A percentile compares a stretch with the other conserved stretches of the same genome.
These are phyloP conservation scores for Paraglomus occultum DNA, from an alignment of 192 early-diverging fungal genomes.

Conservation along the genomic window DNA sequence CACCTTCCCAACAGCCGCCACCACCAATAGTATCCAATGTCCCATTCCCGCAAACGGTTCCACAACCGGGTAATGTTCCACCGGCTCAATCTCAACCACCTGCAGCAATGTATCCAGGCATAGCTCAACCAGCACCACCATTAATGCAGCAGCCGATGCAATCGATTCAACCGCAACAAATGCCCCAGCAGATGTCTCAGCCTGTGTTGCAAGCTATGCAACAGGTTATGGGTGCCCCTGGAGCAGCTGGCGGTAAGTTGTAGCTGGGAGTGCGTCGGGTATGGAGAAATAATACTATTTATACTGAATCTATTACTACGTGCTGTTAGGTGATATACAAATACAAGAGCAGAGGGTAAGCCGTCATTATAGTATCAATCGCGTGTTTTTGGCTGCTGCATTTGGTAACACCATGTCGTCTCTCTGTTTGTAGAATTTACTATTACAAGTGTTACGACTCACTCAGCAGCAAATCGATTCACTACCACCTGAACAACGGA, in stretches of 20 bases:
- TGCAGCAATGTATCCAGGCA: background rate
- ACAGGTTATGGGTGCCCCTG: background rate
- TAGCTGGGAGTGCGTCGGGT: background rate
- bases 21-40: slow-evolving; percentile 26
- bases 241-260: background rate
- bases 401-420: background rate
- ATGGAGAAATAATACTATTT: background rate
- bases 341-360: slow-evolving; percentile 2
- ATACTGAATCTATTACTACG: background rate
- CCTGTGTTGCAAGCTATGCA: background rate
- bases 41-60: slow-evolving; percentile 29
- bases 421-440: slow-evolving; percentile 8
- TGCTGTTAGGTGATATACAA: background rate
- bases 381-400: background rate
- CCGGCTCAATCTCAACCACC: slow-evolving; percentile 18
- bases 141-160: background rate
- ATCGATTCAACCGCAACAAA: slow-evolving; percentile 11
- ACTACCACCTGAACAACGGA: slow-evolving; percentile 21
- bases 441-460: slow-evolving; percentile 22
- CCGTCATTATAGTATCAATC: background rate
- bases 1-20: slow-evolving; percentile 34
- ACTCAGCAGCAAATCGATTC: slow-evolving; percentile 20
- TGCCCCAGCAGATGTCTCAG: background rate
- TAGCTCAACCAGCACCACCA: slow-evolving; percentile 17
- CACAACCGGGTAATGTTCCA: slow-evolving; percentile 25